A percentile compares a stretch with the other conserved stretches of the same genome.
Conservation (phyloP, 2,329 filamentous ascomycete genomes). For the Aurifilum marmelostoma region DNA sequence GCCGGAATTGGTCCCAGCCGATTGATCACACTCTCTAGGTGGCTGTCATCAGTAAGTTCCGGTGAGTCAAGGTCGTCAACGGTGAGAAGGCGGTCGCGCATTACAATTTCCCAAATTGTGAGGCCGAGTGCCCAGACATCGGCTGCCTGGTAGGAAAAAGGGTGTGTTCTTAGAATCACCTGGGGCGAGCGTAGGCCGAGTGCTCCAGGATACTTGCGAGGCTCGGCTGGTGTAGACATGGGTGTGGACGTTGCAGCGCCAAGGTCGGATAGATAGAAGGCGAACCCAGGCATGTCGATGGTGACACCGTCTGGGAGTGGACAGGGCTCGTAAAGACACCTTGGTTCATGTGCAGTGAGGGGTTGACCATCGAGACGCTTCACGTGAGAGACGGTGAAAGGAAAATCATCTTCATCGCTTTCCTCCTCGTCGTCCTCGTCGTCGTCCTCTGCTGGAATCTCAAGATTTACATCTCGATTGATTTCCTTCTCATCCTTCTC, state of each 20-base stretch:
- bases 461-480: slow-evolving; percentile 3
- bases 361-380: slow-evolving; percentile 1
- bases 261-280: slow-evolving; percentile 4
- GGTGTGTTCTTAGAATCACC: neutral
- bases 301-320: slow-evolving; percentile 2
- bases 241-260: slow-evolving; percentile 2
- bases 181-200: slow-evolving; percentile 9
- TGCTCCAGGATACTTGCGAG: neutral
- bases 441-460: neutral
- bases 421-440: neutral
- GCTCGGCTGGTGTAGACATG: neutral
- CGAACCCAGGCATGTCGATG: neutral
- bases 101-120: slow-evolving; percentile 1
- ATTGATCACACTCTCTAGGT: neutral
- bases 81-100: slow-evolving; percentile 2
- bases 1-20: neutral
- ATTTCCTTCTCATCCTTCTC: slow-evolving; percentile 2
- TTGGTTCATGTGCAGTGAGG: neutral
- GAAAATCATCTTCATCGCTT: slow-evolving; percentile 4
- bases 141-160: slow-evolving; percentile 7
- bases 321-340: neutral
- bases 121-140: slow-evolving; percentile 6
- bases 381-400: neutral
- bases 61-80: neutral
- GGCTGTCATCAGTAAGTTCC: slow-evolving; percentile 4